Percentiles rank a stretch among this genome's conserved stretches.
These are phyloP conservation scores for Suillus discolor DNA, from an alignment of 768 basidiomycete species.

Conservation along the genomic window DNA sequence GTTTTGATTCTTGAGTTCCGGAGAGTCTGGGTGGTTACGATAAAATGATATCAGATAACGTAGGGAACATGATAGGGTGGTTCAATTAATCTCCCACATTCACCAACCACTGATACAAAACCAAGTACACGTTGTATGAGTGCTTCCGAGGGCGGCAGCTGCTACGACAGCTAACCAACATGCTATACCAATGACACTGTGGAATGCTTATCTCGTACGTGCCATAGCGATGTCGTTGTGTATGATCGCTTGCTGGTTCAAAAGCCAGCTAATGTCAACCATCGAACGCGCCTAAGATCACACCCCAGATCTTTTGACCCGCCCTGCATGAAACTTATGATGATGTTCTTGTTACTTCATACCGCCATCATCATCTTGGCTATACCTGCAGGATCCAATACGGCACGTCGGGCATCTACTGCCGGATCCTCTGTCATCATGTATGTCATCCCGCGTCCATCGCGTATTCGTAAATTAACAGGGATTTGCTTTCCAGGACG, in stretches of 20 bases:
- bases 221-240: background rate
- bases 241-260: background rate
- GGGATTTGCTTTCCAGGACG: background rate
- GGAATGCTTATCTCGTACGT: background rate
- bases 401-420: background rate
- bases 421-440: background rate
- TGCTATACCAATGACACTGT: background rate
- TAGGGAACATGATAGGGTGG: no score
- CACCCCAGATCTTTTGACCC: background rate
- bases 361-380: background rate
- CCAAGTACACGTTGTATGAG: background rate
- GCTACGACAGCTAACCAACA: conserved; percentile 1
- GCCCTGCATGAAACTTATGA: background rate
- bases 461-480: background rate
- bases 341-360: background rate
- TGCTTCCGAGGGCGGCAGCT: background rate
- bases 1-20: background rate
- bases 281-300: background rate
- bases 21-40: background rate
- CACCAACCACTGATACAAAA: background rate
- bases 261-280: background rate
- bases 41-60: background rate
- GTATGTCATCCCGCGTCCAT: background rate
- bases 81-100: background rate
- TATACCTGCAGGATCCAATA: background rate